Conservation (phyloP, 73 alveolate species). For the Tetrahymena elliotti region DNA sequence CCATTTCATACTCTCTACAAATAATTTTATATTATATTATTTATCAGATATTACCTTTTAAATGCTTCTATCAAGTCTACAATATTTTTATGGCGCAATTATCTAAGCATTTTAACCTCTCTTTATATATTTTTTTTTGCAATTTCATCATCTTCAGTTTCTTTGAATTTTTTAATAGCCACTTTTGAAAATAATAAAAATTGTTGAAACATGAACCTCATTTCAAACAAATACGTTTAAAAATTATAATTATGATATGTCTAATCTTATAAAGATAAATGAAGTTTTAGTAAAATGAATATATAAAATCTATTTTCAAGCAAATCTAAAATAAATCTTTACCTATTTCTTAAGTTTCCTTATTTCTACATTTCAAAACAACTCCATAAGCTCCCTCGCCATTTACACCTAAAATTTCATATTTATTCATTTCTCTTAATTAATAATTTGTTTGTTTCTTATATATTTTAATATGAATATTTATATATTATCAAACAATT, state of each 20-base stretch:
- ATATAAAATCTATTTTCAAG: not conserved
- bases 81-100: slow-evolving; percentile 66
- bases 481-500: not conserved
- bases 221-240: not conserved
- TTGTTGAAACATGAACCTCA: not conserved
- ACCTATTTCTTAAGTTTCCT: slow-evolving; percentile 46
- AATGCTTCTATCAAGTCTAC: slow-evolving; percentile 73
- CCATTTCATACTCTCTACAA: too few relatives aligned
- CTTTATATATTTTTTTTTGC: slow-evolving; percentile 76
- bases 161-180: slow-evolving; percentile 74
- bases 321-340: not conserved
- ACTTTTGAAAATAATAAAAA: slow-evolving; percentile 6
- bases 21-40: too few relatives aligned
- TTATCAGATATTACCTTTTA: slow-evolving; percentile 30
- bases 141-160: slow-evolving; percentile 75
- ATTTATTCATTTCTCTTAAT: slow-evolving; percentile 70
- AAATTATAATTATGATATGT: not conserved
- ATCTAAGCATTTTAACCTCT: slow-evolving; percentile 74
- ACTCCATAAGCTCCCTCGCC: slow-evolving; percentile 96
- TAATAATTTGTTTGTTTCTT: not conserved
- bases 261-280: not conserved
- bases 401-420: slow-evolving; percentile 83
- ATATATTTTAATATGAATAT: not conserved
- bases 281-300: not conserved
- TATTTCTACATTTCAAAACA: slow-evolving; percentile 74